Conservation (phyloP, 768 basidiomycete genomes). For the Hypsizygus marmoreus region DNA sequence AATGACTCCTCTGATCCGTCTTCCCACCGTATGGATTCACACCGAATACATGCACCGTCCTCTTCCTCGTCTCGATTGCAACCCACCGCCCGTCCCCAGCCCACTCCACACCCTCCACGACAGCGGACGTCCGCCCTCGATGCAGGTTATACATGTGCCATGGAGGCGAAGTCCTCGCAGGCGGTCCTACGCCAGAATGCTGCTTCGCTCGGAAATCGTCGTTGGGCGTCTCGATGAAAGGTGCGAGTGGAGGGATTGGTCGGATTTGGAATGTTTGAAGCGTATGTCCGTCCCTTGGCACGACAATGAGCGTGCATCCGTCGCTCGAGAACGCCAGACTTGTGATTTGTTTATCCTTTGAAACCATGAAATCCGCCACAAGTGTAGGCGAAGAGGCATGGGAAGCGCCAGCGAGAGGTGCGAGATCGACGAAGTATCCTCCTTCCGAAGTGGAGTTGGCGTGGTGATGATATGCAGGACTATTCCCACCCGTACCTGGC, state of each 20-base stretch:
- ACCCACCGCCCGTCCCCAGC: slow-evolving; percentile 65
- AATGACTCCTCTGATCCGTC: slow-evolving; percentile 61
- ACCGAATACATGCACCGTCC: slow-evolving; percentile 73
- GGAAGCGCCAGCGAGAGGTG: no score
- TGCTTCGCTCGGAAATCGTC: background rate
- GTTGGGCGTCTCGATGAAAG: background rate
- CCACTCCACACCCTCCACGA: slow-evolving; percentile 58
- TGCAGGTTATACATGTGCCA: slow-evolving; percentile 69
- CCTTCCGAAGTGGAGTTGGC: no score
- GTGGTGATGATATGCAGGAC: no score
- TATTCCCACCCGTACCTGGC: no score
- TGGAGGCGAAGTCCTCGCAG: no score
- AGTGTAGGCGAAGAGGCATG: no score
- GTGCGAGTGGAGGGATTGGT: slow-evolving; percentile 21
- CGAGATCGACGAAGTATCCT: slow-evolving; percentile 47
- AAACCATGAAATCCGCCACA: slow-evolving; percentile 53
- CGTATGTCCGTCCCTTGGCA: slow-evolving; percentile 56
- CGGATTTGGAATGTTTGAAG: slow-evolving; percentile 47
- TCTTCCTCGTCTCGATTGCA: slow-evolving; percentile 63
- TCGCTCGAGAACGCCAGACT: slow-evolving; percentile 52
- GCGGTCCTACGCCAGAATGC: background rate
- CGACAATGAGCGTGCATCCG: slow-evolving; percentile 52
- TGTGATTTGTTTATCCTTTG: slow-evolving; percentile 48
- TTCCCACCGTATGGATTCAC: slow-evolving; percentile 77
- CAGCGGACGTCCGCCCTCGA: slow-evolving; percentile 70